phyloP scores from a whole-genome alignment of 208 protist genomes.

The Crithidia brevicula region DNA sequence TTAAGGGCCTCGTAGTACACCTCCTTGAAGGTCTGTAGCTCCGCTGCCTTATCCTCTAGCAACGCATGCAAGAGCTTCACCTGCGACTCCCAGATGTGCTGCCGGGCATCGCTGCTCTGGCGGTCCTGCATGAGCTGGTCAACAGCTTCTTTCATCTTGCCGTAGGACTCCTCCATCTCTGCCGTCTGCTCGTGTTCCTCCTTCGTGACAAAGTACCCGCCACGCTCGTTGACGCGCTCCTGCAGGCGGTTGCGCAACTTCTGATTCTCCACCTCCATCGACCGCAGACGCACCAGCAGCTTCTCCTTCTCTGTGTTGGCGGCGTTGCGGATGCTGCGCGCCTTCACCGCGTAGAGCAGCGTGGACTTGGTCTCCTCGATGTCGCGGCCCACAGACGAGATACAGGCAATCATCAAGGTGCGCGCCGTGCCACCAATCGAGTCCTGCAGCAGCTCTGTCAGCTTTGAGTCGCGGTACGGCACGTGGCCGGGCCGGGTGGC shows the following conservation, averaged over 20 bases:
- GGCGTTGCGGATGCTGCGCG: constrained; percentile 94
- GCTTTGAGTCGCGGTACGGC: constrained; percentile 95
- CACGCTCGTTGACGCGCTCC: constrained; percentile 83
- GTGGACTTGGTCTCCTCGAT: constrained; percentile 96
- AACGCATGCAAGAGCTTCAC: constrained; percentile 62
- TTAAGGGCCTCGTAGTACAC: constrained; percentile 78
- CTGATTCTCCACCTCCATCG: constrained; percentile 88
- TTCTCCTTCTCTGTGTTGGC: constrained; percentile 86
- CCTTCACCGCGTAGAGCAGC: constrained; percentile 96
- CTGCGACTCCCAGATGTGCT: constrained; percentile 84
- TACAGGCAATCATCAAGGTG: constrained; percentile 96
- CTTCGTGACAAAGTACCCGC: constrained; percentile 82
- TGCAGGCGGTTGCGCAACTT: constrained; percentile 86
- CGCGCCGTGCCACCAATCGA: constrained; percentile 93
- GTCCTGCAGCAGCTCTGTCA: constrained; percentile 95
- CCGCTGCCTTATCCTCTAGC: constrained; percentile 77
- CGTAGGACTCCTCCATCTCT: constrained; percentile 59
- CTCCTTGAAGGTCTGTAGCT: constrained; percentile 68
- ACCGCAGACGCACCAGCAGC: constrained; percentile 77
- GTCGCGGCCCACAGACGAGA: constrained; percentile 93
- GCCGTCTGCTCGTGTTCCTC: constrained; percentile 83
- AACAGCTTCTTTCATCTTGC: constrained; percentile 55
- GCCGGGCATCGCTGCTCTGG: constrained; percentile 62
- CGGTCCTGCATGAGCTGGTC: constrained; percentile 71
- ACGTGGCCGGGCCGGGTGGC: constrained; percentile 86